Base-by-base conservation (phyloP, 192 early-diverging fungal genomes). In the Podila verticillata region DNA sequence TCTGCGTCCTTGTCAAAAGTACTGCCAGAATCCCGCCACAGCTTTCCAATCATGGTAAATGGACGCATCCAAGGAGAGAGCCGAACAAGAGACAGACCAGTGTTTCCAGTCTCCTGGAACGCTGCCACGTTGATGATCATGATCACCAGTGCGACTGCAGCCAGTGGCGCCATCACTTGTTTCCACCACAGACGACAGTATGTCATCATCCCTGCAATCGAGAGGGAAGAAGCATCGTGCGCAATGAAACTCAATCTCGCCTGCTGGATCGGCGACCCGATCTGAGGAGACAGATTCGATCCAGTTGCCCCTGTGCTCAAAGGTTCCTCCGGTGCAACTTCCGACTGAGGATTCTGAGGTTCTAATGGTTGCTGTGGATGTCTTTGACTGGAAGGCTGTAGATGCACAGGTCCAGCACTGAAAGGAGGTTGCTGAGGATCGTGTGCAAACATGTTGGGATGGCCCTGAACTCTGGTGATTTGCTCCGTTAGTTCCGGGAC, bases 341-440 rank as follows among this genome's bases (percentile, higher is more conserved):
- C 77, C 2, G 61, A 54, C 10, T 72, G 77, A 3, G 77, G 77
- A 35, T 72, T 80, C 20, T 80, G 77, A 35, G 66, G 65, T 17
- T 72, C 77, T 12, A 64, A 66, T 15, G 77, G 77, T 54, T 80
- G 77, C 19, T 80, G 77, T 10, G 77, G 77, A 51, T 80, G 77
- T 57, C 77, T 22, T 49, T 80, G 77, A 24, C 61, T 72, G 13
- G 66, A 30, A 31, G 62, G 66, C 28, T 70, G 68, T 7, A 49
- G 6, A 6, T 58, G 32, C 5, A 62, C 57, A 17, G 28, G 22
- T 57, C 65, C 70, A 28, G 69, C 59, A 34, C 48, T 60, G 19
- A 57, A 64, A 0, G 66, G 70, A 17, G 70, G 77, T 56, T 80
- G 70, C 31, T 80, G 77, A 54, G 77, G 77, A 39, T 80, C 69